phyloP scores from a whole-genome alignment of 225 moss, liverwort and hornwort genomes.

The Asterella californica region DNA sequence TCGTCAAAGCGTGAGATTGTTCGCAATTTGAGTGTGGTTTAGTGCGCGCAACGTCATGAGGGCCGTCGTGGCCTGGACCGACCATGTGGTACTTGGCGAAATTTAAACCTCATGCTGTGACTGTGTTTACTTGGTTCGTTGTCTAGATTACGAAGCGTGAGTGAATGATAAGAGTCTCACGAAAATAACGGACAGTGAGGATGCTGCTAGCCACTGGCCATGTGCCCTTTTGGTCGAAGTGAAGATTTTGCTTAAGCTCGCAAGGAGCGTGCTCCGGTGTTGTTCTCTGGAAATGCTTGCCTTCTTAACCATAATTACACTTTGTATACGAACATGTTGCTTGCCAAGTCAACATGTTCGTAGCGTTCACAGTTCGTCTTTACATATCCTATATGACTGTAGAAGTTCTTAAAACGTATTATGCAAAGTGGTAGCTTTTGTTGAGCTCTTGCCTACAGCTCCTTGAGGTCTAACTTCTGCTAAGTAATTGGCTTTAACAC shows the following conservation, averaged over 20 bases:
- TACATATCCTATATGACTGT: neutral
- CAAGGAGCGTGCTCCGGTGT: neutral
- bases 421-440: neutral
- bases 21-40: neutral
- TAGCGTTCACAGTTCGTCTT: neutral
- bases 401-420: neutral
- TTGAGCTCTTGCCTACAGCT: neutral
- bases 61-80: conserved; percentile 82
- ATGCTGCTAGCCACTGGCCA: too few species aligned
- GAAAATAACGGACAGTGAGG: neutral
- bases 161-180: neutral
- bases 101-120: neutral
- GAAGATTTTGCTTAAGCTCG: neutral
- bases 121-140: neutral
- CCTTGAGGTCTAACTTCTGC: neutral
- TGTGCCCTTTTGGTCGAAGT: neutral
- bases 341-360: neutral
- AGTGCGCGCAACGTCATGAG: conserved; percentile 51
- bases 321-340: too few species aligned
- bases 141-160: neutral
- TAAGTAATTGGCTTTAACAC: neutral
- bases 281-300: neutral
- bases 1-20: neutral
- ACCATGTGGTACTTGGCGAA: conserved; percentile 66
- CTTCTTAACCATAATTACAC: neutral